Percentiles rank a stretch among this genome's conserved stretches.
Evolutionary conservation across 1,284 basidiomycete genomes (phyloP).

Genomic region (Sporisorium scitamineum): DNA sequence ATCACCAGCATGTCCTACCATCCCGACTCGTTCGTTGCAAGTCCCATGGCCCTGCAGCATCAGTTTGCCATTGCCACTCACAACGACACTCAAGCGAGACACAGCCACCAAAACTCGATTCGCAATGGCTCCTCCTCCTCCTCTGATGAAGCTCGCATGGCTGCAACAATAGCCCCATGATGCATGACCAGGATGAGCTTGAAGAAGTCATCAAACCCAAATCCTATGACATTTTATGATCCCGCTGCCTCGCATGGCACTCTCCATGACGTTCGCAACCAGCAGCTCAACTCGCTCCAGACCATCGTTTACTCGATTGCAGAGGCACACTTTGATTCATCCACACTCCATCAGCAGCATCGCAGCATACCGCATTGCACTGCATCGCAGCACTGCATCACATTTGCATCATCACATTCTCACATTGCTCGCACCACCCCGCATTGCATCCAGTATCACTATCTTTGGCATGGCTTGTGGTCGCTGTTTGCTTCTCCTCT

Average conservation of each 20-base stretch:
- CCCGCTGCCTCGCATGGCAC: conserved; percentile 13
- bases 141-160: conserved; percentile 5
- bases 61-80: conserved; percentile 35
- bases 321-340: conserved; percentile 19
- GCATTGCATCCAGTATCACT: too few species aligned
- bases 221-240: conserved; percentile 10
- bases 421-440: too few species aligned
- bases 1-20: too few species aligned
- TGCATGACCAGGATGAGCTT: conserved; percentile 26
- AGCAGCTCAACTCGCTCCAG: conserved; percentile 37
- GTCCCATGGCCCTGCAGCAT: conserved; percentile 31
- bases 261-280: conserved; percentile 29
- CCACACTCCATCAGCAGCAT: too few species aligned
- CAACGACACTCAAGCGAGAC: conserved; percentile 21
- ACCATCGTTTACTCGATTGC: conserved; percentile 37
- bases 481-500: too few species aligned
- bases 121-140: too few species aligned
- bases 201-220: conserved; percentile 31
- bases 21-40: too few species aligned
- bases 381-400: too few species aligned
- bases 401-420: too few species aligned
- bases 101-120: conserved; percentile 25
- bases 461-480: too few species aligned
- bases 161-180: conserved; percentile 7
- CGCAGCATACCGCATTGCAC: too few species aligned